phyloP scores from a whole-genome alignment of 2,329 filamentous ascomycete species.

The Claviceps monticola region DNA sequence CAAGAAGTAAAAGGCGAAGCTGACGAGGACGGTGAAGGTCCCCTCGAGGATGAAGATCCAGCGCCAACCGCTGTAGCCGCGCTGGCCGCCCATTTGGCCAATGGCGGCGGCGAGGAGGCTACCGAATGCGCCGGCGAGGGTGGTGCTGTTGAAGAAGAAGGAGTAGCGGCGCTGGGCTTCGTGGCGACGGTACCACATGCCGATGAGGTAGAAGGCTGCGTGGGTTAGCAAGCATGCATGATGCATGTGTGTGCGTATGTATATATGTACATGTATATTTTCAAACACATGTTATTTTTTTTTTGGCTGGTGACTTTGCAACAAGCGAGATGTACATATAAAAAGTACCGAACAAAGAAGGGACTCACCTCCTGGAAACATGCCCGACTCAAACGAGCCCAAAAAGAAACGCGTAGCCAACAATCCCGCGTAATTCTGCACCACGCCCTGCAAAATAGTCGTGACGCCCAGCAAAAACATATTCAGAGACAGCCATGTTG shows the following conservation, averaged over 20 bases:
- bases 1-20: conserved; percentile 52
- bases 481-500: conserved; percentile 63
- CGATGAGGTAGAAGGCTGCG: conserved; percentile 50
- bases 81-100: conserved; percentile 56
- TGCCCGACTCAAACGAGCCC: conserved; percentile 61
- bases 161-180: conserved; percentile 88
- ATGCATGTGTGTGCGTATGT: background rate
- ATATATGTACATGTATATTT: background rate
- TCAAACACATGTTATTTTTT: background rate
- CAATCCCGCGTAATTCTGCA: conserved; percentile 63
- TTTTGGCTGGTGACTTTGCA: too few species aligned
- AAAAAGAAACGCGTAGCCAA: conserved; percentile 76
- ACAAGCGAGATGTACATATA: background rate
- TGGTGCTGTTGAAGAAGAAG: conserved; percentile 83
- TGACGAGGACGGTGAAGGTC: conserved; percentile 35
- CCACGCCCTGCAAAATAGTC: conserved; percentile 63
- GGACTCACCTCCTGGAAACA: conserved; percentile 38
- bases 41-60: conserved; percentile 52
- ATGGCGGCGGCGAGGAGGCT: conserved; percentile 77
- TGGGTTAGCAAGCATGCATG: background rate
- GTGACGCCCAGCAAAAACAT: conserved; percentile 75
- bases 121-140: conserved; percentile 70
- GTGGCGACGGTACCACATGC: conserved; percentile 78
- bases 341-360: background rate
- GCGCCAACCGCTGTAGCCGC: conserved; percentile 44